These are phyloP conservation scores for Thermothelomyces thermophilus DNA, from an alignment of 2,329 filamentous ascomycete genomes.

Conservation along the genomic window DNA sequence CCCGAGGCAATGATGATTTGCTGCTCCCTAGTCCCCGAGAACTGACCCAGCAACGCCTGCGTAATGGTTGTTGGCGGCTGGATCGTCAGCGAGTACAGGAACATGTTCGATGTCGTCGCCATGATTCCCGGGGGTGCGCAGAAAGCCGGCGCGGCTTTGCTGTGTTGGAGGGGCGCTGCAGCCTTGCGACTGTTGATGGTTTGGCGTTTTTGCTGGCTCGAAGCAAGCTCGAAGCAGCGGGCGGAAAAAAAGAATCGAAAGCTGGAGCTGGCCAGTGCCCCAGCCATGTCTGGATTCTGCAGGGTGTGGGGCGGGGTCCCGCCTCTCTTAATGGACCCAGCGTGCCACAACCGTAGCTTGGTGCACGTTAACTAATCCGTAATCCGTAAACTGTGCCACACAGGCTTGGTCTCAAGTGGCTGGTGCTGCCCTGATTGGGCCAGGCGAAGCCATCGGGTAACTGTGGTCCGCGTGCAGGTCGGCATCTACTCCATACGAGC, in stretches of 20 bases:
- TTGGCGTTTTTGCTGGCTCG: constrained; percentile 5
- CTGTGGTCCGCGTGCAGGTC: constrained; percentile 4
- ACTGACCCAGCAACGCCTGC: constrained; percentile 89
- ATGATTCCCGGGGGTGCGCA: constrained; percentile 54
- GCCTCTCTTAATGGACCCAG: too few species aligned
- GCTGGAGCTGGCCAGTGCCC: background rate
- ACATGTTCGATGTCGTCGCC: constrained; percentile 98
- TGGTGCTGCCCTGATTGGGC: constrained; percentile 13
- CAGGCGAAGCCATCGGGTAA: constrained; percentile 1
- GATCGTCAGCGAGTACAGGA: constrained; percentile 95
- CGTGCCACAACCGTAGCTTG: too few species aligned
- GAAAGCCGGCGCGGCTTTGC: constrained; percentile 43
- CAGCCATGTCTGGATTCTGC: background rate
- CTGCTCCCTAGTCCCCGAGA: constrained; percentile 93
- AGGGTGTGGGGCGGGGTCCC: background rate
- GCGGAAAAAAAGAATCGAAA: background rate
- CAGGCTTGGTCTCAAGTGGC: constrained; percentile 10
- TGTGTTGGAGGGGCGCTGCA: constrained; percentile 12
- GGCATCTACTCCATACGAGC: background rate
- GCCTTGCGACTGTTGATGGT: constrained; percentile 10
- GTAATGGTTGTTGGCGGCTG: constrained; percentile 85
- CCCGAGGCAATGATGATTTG: constrained; percentile 93
- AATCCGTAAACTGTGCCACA: too few species aligned
- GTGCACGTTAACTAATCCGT: too few species aligned
- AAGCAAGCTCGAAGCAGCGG: background rate